Percentiles rank a stretch among this genome's conserved stretches.
phyloP scores from a whole-genome alignment of 371 early-diverging fungal genomes.

The Chytridium lagenaria region DNA sequence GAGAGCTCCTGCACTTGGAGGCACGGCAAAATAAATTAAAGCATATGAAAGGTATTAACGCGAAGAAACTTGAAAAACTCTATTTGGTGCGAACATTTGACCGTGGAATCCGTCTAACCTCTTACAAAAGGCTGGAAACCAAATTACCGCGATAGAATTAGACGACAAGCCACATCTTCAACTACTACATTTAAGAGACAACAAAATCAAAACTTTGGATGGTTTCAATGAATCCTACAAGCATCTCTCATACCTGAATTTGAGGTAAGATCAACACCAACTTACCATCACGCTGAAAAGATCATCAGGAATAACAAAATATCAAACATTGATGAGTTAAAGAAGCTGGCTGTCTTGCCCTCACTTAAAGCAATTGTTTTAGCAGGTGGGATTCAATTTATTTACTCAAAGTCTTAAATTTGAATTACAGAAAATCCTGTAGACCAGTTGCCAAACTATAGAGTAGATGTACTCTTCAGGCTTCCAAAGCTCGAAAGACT shows the following conservation, averaged over 20 bases:
- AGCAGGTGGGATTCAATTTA: constrained; percentile 25
- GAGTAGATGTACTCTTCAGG: constrained; percentile 50
- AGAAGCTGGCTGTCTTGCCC: constrained; percentile 37
- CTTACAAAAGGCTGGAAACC: constrained; percentile 39
- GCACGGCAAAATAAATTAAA: constrained; percentile 46
- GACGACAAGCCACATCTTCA: constrained; percentile 48
- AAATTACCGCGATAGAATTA: constrained; percentile 41
- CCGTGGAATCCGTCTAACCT: background rate
- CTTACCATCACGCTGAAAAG: background rate
- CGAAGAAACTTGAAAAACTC: constrained; percentile 51
- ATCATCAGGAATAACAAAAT: constrained; percentile 46
- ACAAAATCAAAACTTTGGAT: constrained; percentile 43
- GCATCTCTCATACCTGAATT: constrained; percentile 47
- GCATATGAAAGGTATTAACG: constrained; percentile 32
- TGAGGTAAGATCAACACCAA: constrained; percentile 36
- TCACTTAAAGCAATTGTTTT: constrained; percentile 42
- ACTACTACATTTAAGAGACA: constrained; percentile 52
- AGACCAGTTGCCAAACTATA: constrained; percentile 46
- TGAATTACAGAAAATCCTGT: constrained; percentile 53
- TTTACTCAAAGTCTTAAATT: background rate
- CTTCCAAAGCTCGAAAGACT: constrained; percentile 50
- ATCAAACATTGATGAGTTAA: constrained; percentile 43
- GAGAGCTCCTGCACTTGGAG: constrained; percentile 52
- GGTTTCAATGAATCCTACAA: constrained; percentile 36
- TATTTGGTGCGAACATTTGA: constrained; percentile 41